Conservation (phyloP, 441 rosid species). For the Brassica balearica region DNA sequence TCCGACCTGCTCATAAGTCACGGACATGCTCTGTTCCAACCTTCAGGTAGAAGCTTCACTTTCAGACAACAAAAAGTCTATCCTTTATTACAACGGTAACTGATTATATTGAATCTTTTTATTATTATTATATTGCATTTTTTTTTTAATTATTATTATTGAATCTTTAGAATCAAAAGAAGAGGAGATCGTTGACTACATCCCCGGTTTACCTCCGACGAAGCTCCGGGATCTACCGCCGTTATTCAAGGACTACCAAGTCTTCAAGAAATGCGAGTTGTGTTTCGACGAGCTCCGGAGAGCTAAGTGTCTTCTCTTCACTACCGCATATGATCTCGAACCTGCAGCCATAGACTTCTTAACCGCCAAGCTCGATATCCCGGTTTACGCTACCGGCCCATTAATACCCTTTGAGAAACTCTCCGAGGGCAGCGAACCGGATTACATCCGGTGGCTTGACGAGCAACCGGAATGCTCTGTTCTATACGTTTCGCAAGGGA, state of each 20-base stretch:
- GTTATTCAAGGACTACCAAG: background rate
- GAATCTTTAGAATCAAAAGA: conserved; percentile 22
- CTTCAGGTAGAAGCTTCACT: conserved; percentile 31
- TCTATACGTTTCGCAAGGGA: conserved; percentile 57
- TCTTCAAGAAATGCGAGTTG: background rate
- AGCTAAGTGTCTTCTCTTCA: conserved; percentile 47
- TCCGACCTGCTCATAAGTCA: conserved; percentile 53
- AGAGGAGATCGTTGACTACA: conserved; percentile 29
- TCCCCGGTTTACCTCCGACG: conserved; percentile 36
- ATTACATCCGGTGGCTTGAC: conserved; percentile 51
- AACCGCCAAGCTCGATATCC: conserved; percentile 16
- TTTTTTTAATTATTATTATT: background rate
- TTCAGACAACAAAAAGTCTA: no score
- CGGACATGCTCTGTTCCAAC: conserved; percentile 51
- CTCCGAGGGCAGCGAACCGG: background rate
- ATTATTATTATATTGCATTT: no score
- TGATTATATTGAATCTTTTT: conserved; percentile 1
- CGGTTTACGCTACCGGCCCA: conserved; percentile 53
- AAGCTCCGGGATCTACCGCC: conserved; percentile 24
- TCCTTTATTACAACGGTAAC: background rate
- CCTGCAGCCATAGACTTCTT: conserved; percentile 32
- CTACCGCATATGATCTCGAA: conserved; percentile 52
- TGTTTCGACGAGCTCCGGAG: conserved; percentile 31
- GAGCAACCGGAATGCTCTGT: conserved; percentile 50
- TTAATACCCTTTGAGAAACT: conserved; percentile 51